These are phyloP conservation scores for Aspergillus sp. DNA, from an alignment of 2,329 filamentous ascomycete species.

Conservation along the genomic window DNA sequence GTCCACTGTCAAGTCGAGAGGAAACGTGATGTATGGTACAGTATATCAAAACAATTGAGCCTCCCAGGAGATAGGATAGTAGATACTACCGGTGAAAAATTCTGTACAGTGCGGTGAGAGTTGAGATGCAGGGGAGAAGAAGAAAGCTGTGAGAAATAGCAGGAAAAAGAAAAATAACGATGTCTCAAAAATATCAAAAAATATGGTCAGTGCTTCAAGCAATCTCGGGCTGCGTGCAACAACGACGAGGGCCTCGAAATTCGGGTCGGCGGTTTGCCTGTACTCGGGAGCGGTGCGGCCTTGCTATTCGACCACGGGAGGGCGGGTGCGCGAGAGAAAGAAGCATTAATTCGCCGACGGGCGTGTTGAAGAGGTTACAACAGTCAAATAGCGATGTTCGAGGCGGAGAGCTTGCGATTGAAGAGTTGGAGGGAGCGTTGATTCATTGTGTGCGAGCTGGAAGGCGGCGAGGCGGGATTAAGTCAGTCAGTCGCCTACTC, in stretches of 20 bases:
- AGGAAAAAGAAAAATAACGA: conserved; percentile 11
- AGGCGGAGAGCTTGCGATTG: conserved; percentile 30
- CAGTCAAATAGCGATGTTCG: conserved; percentile 18
- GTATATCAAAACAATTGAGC: conserved; percentile 16
- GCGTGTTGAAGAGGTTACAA: conserved; percentile 22
- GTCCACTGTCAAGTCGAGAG: not conserved
- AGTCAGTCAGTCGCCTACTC: conserved; percentile 14
- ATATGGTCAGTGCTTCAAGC: conserved; percentile 14
- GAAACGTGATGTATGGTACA: conserved; percentile 24
- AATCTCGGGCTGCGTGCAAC: conserved; percentile 10
- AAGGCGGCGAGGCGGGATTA: conserved; percentile 26
- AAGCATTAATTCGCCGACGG: conserved; percentile 33
- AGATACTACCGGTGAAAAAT: not conserved
- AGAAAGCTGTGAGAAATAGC: conserved; percentile 6
- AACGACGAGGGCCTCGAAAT: conserved; percentile 7
- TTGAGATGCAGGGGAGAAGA: not conserved
- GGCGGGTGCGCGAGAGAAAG: not conserved
- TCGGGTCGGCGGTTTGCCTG: conserved; percentile 1
- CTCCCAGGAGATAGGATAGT: not conserved
- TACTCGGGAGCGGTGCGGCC: conserved; percentile 11
- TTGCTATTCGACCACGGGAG: conserved; percentile 8
- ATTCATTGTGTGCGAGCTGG: conserved; percentile 42
- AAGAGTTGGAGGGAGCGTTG: conserved; percentile 27
- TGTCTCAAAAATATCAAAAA: conserved; percentile 4
- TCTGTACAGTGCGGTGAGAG: conserved; percentile 17